Conservation (phyloP, 208 protist genomes). For the Trypanosoma caninum region DNA sequence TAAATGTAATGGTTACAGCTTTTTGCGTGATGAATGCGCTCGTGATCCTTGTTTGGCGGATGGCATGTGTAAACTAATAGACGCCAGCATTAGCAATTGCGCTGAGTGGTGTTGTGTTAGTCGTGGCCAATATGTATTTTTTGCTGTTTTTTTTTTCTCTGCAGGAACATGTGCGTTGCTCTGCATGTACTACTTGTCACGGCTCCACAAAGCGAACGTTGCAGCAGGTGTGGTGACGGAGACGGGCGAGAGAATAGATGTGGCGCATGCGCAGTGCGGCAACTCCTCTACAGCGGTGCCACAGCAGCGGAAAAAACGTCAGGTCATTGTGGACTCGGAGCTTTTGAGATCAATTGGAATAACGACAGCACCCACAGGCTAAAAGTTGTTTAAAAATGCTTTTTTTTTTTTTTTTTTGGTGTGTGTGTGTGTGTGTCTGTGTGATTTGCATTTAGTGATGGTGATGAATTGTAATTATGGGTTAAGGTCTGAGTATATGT, state of each 20-base stretch:
- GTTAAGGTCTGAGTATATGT: too few species aligned
- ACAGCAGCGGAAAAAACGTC: conserved; percentile 45
- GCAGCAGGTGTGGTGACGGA: conserved; percentile 53
- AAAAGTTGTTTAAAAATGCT: neutral
- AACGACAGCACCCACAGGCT: neutral
- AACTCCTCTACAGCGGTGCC: conserved; percentile 33
- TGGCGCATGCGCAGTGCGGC: conserved; percentile 12
- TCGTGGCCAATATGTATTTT: conserved; percentile 66
- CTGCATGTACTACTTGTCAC: conserved; percentile 63
- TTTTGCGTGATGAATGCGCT: conserved; percentile 69
- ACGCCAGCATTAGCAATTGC: conserved; percentile 51
- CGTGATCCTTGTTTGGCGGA: conserved; percentile 63
- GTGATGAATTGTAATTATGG: too few species aligned
- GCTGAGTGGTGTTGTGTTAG: conserved; percentile 73
- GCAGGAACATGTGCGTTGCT: conserved; percentile 63
- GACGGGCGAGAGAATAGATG: conserved; percentile 41
- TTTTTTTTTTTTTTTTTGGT: neutral
- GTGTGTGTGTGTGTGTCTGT: neutral
- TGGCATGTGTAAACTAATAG: conserved; percentile 57
- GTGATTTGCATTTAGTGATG: neutral
- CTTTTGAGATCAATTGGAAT: conserved; percentile 34
- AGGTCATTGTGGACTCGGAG: conserved; percentile 51
- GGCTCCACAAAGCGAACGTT: conserved; percentile 75
- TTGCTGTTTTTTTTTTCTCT: conserved; percentile 74
- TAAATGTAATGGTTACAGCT: conserved; percentile 62